Percentiles rank a stretch among this genome's conserved stretches.
phyloP scores from a whole-genome alignment of 805 yeast genomes.

The Schwanniomyces sp. region DNA sequence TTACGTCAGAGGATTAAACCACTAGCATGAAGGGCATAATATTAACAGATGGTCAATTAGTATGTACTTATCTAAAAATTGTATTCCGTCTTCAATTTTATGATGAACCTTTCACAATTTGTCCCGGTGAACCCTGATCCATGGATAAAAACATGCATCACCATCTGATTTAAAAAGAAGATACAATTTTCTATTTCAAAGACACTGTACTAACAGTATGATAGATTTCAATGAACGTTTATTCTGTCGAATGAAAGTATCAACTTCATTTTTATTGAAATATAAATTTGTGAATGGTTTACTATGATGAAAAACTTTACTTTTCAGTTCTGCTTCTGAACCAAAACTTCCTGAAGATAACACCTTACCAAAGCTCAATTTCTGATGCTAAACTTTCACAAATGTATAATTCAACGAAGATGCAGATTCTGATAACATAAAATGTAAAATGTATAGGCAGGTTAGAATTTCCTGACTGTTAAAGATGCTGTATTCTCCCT shows the following conservation, averaged over 20 bases:
- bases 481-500: no score
- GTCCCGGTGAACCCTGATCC: conserved; percentile 72
- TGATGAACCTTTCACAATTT: conserved; percentile 28
- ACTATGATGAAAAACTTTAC: conserved; percentile 59
- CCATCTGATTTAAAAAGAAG: conserved; percentile 69
- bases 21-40: neutral
- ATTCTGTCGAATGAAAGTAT: neutral
- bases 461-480: neutral
- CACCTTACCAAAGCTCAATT: conserved; percentile 50
- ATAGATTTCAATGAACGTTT: neutral
- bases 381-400: conserved; percentile 10
- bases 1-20: neutral
- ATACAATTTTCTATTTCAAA: neutral
- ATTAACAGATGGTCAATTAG: neutral
- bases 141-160: conserved; percentile 88
- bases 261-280: neutral
- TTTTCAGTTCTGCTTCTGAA: conserved; percentile 98
- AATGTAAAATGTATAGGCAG: neutral
- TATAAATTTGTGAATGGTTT: conserved; percentile 10
- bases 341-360: conserved; percentile 70
- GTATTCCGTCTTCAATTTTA: conserved; percentile 3
- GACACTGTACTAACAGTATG: conserved; percentile 1
- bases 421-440: neutral
- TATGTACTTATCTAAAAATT: neutral
- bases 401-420: neutral